These are phyloP conservation scores for Clohesyomyces aquaticus DNA, from an alignment of 495 filamentous ascomycete genomes.

Conservation along the genomic window DNA sequence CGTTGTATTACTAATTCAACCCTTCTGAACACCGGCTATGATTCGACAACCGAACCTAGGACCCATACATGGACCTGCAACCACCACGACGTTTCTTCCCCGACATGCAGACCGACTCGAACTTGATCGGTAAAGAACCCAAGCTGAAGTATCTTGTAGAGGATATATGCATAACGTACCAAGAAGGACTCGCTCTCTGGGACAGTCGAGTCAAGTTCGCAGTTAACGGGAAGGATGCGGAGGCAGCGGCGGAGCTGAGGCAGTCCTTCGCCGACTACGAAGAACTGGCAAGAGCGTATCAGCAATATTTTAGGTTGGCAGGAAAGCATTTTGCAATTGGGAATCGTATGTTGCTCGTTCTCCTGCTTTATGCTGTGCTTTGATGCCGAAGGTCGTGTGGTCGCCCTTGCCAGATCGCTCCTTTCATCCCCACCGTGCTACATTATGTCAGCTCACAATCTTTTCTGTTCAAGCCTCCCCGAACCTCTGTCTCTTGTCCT, in stretches of 20 bases:
- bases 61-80: too few relatives aligned
- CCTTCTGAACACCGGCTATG: too few relatives aligned
- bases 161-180: constrained; percentile 4
- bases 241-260: background rate
- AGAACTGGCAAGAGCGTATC: constrained; percentile 5
- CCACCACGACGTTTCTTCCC: too few relatives aligned
- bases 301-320: background rate
- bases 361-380: too few relatives aligned
- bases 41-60: too few relatives aligned
- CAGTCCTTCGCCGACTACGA: background rate
- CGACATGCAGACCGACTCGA: background rate
- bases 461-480: too few relatives aligned
- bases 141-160: constrained; percentile 11
- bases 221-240: background rate
- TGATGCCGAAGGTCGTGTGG: too few relatives aligned
- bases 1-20: background rate
- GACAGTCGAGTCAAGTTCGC: background rate
- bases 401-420: too few relatives aligned
- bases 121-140: constrained; percentile 4
- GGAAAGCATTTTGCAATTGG: constrained; percentile 10
- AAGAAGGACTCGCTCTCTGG: background rate
- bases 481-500: background rate
- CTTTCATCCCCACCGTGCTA: too few relatives aligned
- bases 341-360: background rate
- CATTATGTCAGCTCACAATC: too few relatives aligned